phyloP scores from a whole-genome alignment of 164 flowering plant species.

The Malania oleifera region DNA sequence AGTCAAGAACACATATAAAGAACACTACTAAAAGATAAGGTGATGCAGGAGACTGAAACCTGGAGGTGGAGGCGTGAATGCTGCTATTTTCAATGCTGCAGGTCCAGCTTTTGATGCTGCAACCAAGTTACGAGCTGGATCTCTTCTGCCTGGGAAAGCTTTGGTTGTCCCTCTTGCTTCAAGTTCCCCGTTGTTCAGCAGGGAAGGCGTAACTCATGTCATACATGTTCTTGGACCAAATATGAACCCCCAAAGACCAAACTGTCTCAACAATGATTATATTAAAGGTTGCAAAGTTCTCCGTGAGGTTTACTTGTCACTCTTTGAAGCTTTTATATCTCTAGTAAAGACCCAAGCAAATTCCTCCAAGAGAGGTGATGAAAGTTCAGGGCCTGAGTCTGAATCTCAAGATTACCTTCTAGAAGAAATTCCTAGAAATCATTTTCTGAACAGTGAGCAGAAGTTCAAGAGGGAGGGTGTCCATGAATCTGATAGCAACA shows the following conservation, averaged over 20 bases:
- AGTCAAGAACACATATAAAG: neutral
- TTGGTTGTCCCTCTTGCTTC: conserved; percentile 75
- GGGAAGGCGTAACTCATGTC: conserved; percentile 93
- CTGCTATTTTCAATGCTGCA: conserved; percentile 84
- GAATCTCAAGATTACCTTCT: conserved; percentile 19
- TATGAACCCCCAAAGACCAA: conserved; percentile 90
- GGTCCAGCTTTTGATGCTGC: conserved; percentile 71
- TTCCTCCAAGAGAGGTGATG: conserved; percentile 13
- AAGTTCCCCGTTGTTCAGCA: conserved; percentile 54
- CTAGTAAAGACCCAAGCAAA: conserved; percentile 23
- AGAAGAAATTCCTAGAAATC: conserved; percentile 12
- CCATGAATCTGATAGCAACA: conserved; percentile 39
- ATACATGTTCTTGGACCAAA: conserved; percentile 98
- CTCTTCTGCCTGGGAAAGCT: conserved; percentile 69
- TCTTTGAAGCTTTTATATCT: conserved; percentile 70
- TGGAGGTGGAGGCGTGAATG: conserved; percentile 98
- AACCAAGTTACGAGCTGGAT: conserved; percentile 63
- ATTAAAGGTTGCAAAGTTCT: conserved; percentile 67
- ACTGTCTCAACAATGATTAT: conserved; percentile 70
- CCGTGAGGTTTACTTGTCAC: conserved; percentile 71
- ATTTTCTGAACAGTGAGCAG: conserved; percentile 24
- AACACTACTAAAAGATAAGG: conserved; percentile 4
- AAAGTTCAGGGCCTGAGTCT: conserved; percentile 10
- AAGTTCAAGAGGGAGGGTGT: conserved; percentile 45
- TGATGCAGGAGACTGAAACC: conserved; percentile 81